Evolutionary conservation across 164 flowering plant genomes (phyloP), one percentile per base, ranked within the genome.

Genomic region (Cinnamomum chago): DNA sequence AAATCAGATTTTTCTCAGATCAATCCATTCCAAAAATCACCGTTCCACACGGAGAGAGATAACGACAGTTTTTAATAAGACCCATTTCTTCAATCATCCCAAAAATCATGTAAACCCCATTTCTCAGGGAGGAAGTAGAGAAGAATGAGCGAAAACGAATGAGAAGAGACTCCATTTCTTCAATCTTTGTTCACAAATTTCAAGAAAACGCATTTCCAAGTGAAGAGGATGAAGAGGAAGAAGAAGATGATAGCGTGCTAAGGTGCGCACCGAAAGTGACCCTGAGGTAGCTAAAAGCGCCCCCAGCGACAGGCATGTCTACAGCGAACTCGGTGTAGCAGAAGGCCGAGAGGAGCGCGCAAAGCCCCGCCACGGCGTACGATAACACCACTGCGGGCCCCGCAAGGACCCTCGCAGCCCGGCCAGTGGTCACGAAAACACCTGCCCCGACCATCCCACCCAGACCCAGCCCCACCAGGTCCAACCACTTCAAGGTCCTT

Each of bases 361-460:
- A 90, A 71, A 94, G 75, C 5, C 97, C 98, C 25, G 98, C 92
- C 81, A 94, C 89, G 85, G 89, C 90, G 82, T 88, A 94, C 15
- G 98, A 92, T 6, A 94, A 24, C 0, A 94, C 80, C 28, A 94
- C 77, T 58, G 95, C 85, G 0, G 98, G 98, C 33, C 98, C 98
- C 22, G 98, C 88, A 68, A 73, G 62, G 58, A 67, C 62, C 14
- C 75, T 86, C 52, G 79, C 72, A 15, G 92, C 97, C 3, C 73
- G 77, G 51, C 97, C 98, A 28, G 90, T 85, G 74, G 95, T 85
- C 76, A 94, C 88, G 76, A 94, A 94, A 17, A 92, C 92, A 1
- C 98, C 98, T 69, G 93, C 97, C 6, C 98, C 98, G 71, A 93
- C 88, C 97, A 93, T 92, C 12, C 97, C 98, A 4, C 98, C 98